Conservation (phyloP, 2,329 filamentous ascomycete species). For the Teratosphaeriaceae sp. region DNA sequence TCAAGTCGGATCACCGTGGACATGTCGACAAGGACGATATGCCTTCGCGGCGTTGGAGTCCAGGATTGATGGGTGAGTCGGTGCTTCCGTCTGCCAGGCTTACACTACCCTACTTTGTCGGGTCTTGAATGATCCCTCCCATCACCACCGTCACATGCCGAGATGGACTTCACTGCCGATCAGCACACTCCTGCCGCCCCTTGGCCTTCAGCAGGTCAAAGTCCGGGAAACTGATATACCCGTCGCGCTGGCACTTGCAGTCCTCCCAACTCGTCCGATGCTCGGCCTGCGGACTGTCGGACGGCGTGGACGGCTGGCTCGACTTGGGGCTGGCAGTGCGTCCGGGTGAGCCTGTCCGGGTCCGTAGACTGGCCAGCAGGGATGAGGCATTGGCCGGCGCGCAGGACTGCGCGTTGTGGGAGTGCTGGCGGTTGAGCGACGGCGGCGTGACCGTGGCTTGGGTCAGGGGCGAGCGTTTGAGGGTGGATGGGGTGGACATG, state of each 20-base stretch:
- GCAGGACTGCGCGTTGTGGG: constrained; percentile 11
- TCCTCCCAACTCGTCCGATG: constrained; percentile 27
- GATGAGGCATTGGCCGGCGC: constrained; percentile 4
- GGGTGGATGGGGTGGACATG: constrained; percentile 1
- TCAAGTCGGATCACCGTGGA: too few relatives aligned
- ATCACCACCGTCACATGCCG: too few relatives aligned
- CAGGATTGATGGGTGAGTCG: too few relatives aligned
- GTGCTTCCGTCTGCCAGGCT: too few relatives aligned
- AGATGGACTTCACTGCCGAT: constrained; percentile 8
- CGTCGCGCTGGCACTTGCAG: constrained; percentile 23
- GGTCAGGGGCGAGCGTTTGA: constrained; percentile 17
- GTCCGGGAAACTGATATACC: constrained; percentile 29
- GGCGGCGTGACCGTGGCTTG: constrained; percentile 21
- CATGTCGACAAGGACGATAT: too few relatives aligned
- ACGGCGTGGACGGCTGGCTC: constrained; percentile 15
- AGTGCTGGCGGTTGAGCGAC: constrained; percentile 22
- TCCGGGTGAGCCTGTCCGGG: constrained; percentile 17
- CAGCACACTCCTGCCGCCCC: constrained; percentile 5
- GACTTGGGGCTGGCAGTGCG: constrained; percentile 8
- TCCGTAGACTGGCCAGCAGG: constrained; percentile 17
- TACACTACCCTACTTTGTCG: too few relatives aligned
- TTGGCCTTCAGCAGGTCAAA: constrained; percentile 20
- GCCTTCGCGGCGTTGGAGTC: too few relatives aligned
- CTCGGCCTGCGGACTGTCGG: constrained; percentile 10
- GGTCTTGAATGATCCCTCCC: too few relatives aligned